Conservation (phyloP, 768 basidiomycete species). For the Tephrocybe sp. region DNA sequence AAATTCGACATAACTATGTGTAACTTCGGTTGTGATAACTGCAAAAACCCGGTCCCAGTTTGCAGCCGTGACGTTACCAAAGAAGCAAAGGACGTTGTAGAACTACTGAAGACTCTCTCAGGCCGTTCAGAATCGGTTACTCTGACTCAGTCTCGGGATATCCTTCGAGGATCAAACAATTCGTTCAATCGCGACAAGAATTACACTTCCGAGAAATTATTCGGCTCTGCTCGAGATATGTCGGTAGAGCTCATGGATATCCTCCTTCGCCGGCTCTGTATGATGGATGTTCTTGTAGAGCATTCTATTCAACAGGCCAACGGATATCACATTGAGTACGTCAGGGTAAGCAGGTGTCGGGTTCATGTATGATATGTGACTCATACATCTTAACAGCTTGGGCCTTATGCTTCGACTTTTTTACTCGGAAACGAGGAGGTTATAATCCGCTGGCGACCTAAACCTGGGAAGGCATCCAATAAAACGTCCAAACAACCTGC, state of each 20-base stretch:
- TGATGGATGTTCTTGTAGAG: slow-evolving; percentile 45
- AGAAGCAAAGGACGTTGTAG: slow-evolving; percentile 53
- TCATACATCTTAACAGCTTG: slow-evolving; percentile 26
- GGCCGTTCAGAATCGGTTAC: slow-evolving; percentile 54
- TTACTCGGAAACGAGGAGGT: slow-evolving; percentile 22
- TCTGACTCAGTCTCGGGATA: slow-evolving; percentile 51
- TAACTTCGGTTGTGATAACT: slow-evolving; percentile 79
- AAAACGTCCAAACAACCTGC: slow-evolving; percentile 18
- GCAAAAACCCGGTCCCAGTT: slow-evolving; percentile 47
- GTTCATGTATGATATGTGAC: not conserved
- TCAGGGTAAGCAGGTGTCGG: slow-evolving; percentile 38
- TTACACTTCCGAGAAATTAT: slow-evolving; percentile 43
- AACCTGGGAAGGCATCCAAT: slow-evolving; percentile 22
- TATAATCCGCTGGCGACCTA: slow-evolving; percentile 32
- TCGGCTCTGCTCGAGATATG: slow-evolving; percentile 54
- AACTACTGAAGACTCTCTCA: slow-evolving; percentile 49
- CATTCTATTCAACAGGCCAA: slow-evolving; percentile 40
- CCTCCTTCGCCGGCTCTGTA: slow-evolving; percentile 55
- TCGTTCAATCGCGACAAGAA: slow-evolving; percentile 43
- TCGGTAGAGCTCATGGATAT: slow-evolving; percentile 58
- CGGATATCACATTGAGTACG: slow-evolving; percentile 52
- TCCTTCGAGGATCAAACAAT: slow-evolving; percentile 64
- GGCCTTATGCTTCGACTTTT: slow-evolving; percentile 28
- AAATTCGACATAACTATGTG: slow-evolving; percentile 69
- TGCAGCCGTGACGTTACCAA: slow-evolving; percentile 58